A percentile compares a stretch with the other conserved stretches of the same genome.
Conservation (phyloP, 2,329 filamentous ascomycete genomes). For the Pseudocercospora crystallina region DNA sequence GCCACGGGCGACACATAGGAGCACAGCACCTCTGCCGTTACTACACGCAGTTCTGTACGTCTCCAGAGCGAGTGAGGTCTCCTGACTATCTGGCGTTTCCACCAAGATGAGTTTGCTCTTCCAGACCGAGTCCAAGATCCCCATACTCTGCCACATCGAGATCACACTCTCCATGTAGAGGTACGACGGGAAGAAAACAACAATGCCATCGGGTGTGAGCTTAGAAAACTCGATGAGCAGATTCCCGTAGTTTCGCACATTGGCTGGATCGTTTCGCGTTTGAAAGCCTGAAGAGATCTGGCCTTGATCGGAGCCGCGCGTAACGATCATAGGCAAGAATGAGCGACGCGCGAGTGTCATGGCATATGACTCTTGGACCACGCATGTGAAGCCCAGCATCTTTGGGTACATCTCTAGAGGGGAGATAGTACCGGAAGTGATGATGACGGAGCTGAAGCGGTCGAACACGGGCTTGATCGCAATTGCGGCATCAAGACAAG, state of each 20-base stretch:
- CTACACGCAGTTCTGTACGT: conserved; percentile 97
- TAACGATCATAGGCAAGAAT: conserved; percentile 98
- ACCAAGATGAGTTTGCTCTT: conserved; percentile 98
- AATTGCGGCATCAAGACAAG: conserved; percentile 93
- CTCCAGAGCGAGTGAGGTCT: conserved; percentile 91
- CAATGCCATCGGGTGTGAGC: conserved; percentile 92
- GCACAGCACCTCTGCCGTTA: conserved; percentile 88
- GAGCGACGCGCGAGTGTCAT: conserved; percentile 94
- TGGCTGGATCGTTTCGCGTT: conserved; percentile 89
- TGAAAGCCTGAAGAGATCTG: conserved; percentile 92
- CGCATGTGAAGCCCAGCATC: conserved; percentile 90
- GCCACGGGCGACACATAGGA: conserved; percentile 92
- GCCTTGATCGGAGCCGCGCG: conserved; percentile 88
- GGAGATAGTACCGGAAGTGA: conserved; percentile 95
- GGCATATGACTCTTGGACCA: conserved; percentile 93
- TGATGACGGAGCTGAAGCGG: conserved; percentile 95
- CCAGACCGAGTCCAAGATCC: conserved; percentile 95
- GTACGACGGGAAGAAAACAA: conserved; percentile 99
- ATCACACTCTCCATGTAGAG: conserved; percentile 99
- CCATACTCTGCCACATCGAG: conserved; percentile 99
- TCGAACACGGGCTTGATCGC: conserved; percentile 98
- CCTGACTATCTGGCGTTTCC: conserved; percentile 95
- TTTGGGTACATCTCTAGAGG: conserved; percentile 98
- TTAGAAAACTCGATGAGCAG: conserved; percentile 93
- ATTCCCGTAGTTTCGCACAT: conserved; percentile 95